Percentiles rank a stretch among this genome's conserved stretches.
Evolutionary conservation across 768 basidiomycete genomes (phyloP).

Genomic region (Kwoniella sp.): DNA sequence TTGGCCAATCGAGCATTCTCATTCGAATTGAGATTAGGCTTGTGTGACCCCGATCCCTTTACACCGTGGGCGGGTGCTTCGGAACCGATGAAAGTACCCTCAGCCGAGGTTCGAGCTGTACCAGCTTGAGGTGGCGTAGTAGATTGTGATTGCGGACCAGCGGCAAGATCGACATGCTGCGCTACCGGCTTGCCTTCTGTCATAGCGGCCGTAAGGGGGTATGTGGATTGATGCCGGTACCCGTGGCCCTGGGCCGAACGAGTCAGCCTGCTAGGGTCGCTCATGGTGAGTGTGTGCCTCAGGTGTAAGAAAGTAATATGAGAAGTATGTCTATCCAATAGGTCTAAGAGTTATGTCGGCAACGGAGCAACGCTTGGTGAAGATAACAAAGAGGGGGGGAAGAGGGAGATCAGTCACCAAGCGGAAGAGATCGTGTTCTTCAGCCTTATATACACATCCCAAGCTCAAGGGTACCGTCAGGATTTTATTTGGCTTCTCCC

Average conservation of each 20-base stretch:
- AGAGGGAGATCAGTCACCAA: too few species aligned
- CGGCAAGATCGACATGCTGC: conserved; percentile 3
- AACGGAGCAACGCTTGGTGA: too few species aligned
- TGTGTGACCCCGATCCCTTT: not conserved
- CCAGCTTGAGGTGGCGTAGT: not conserved
- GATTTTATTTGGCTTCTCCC: too few species aligned
- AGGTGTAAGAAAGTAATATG: not conserved
- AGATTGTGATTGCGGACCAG: not conserved
- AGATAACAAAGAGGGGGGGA: too few species aligned
- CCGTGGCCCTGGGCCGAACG: conserved; percentile 17
- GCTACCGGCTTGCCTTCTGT: conserved; percentile 21
- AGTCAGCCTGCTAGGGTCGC: conserved; percentile 2
- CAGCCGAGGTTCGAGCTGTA: not conserved
- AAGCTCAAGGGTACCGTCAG: too few species aligned
- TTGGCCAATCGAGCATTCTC: conserved; percentile 3
- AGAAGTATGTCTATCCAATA: too few species aligned
- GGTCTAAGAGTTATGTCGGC: too few species aligned
- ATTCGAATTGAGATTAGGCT: not conserved
- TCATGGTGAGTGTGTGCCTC: conserved; percentile 4
- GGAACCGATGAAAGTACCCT: not conserved
- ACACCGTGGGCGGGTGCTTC: not conserved
- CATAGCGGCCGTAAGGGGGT: conserved; percentile 25
- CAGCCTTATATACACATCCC: too few species aligned
- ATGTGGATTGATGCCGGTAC: conserved; percentile 12
- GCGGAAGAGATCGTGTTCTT: too few species aligned